Percentiles rank a stretch among this genome's conserved stretches.
phyloP scores from a whole-genome alignment of 495 filamentous ascomycete genomes.

The Neurospora tetraspora region DNA sequence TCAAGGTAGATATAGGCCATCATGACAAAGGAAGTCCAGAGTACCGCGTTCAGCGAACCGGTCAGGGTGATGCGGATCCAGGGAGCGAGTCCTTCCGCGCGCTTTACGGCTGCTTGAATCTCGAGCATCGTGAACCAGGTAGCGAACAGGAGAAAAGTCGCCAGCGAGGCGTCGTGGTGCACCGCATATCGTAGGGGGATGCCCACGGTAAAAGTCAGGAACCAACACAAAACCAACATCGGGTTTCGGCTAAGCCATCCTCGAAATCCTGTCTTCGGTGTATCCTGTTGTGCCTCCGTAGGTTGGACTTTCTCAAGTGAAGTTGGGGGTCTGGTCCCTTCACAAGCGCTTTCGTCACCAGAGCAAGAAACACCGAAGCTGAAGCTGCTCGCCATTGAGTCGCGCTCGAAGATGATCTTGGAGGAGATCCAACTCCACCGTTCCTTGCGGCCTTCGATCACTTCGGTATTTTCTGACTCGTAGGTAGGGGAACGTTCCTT shows the following conservation, averaged over 20 bases:
- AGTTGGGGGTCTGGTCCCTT: background rate
- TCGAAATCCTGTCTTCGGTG: background rate
- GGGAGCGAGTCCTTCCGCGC: conserved; percentile 4
- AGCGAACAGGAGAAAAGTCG: conserved; percentile 26
- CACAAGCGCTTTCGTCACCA: background rate
- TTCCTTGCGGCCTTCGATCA: background rate
- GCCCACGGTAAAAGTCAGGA: conserved; percentile 15
- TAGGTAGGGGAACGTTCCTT: background rate
- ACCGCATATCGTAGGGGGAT: conserved; percentile 19
- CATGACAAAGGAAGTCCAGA: conserved; percentile 32
- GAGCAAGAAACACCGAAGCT: background rate
- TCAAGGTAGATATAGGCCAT: conserved; percentile 32
- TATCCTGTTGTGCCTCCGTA: background rate
- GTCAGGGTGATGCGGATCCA: conserved; percentile 20
- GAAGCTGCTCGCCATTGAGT: conserved; percentile 3
- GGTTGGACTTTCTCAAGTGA: background rate
- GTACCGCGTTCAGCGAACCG: conserved; percentile 30
- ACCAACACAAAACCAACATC: conserved; percentile 18
- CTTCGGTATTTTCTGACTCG: background rate
- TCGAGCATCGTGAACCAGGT: conserved; percentile 32
- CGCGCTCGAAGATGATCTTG: conserved; percentile 3
- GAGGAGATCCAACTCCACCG: background rate
- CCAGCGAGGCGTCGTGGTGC: conserved; percentile 19
- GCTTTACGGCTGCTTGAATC: conserved; percentile 26
- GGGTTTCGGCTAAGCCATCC: conserved; percentile 11